Conservation (phyloP, 345 rosid species). For the Syzygium grande region DNA sequence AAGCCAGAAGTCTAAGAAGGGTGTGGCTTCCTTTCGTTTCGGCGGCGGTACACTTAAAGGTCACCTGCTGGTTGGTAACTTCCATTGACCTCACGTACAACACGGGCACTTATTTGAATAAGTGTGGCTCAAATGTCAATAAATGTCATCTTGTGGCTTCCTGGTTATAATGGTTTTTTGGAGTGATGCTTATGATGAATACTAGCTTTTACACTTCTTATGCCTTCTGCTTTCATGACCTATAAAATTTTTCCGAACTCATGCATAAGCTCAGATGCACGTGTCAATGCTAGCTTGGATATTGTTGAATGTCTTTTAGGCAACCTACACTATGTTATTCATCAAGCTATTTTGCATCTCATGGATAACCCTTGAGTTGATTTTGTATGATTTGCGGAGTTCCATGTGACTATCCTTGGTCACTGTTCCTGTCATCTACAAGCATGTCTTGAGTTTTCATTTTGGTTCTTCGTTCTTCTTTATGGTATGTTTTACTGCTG, state of each 20-base stretch:
- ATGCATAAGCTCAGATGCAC: neutral
- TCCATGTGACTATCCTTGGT: neutral
- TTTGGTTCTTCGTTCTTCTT: neutral
- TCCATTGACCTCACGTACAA: neutral
- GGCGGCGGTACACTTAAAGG: slow-evolving; percentile 90
- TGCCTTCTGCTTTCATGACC: neutral
- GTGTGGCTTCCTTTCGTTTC: slow-evolving; percentile 36
- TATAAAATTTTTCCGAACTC: neutral
- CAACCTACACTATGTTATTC: neutral
- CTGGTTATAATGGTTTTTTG: neutral
- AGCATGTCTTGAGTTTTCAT: neutral
- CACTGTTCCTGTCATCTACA: neutral
- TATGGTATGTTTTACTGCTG: neutral
- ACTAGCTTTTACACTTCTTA: neutral
- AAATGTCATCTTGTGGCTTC: neutral
- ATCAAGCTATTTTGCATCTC: neutral
- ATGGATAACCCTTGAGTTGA: neutral
- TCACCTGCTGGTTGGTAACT: slow-evolving; percentile 57
- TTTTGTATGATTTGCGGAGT: neutral
- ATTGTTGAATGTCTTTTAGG: neutral
- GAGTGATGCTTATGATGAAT: neutral
- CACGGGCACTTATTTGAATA: neutral
- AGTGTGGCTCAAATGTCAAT: neutral
- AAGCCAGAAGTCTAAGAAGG: slow-evolving; percentile 30
- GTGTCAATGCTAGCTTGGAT: neutral